Base-by-base conservation (phyloP, 83 land plant species). In the Picea mariana region DNA sequence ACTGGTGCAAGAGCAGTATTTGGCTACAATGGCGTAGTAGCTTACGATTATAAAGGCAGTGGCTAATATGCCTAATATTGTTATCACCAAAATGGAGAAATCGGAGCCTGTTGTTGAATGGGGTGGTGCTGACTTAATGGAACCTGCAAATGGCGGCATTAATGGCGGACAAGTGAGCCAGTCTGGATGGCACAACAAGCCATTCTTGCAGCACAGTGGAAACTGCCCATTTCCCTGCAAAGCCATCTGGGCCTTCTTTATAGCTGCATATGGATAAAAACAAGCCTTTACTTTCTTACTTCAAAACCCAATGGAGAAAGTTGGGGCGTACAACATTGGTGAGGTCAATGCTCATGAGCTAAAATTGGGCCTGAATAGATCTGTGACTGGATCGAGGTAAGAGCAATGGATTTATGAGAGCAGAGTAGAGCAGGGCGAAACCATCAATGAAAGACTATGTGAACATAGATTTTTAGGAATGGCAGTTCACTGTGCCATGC, bases 31-130 rank as follows among this genome's bases (percentile, higher is more conserved):
- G 34, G 34, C 34, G 34, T 31, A 1, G 34, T 31, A 31, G 34
- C 34, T 31, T 11, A 92, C 82, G 3, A 92, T 88, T 34, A 92
- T 78, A 78, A 90, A 85, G 69, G 88, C 88, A 16, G 87, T 88
- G 79, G 86, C 88, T 5, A 92, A 69, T 68, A 92, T 90, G 49
- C 90, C 95, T 24, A 92, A 82, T 18, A 90, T 40, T 64, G 95
- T 87, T 68, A 92, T 82, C 6, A 85, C 91, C 7, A 91, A 78
- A 49, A 88, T 87, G 67, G 93, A 88, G 80, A 88, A 87, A 67
- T 85, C 83, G 21, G 86, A 42, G 49, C 69, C 83, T 4, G 84
- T 15, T 5, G 88, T 15, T 5, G 88, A 81, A 27, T 59, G 44
- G 42, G 72, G n/a, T 66, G 24, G 13, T 24, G 76, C 40, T 44